These are phyloP conservation scores for Mycocentrospora acerina DNA, from an alignment of 2,329 filamentous ascomycete genomes.

Conservation along the genomic window DNA sequence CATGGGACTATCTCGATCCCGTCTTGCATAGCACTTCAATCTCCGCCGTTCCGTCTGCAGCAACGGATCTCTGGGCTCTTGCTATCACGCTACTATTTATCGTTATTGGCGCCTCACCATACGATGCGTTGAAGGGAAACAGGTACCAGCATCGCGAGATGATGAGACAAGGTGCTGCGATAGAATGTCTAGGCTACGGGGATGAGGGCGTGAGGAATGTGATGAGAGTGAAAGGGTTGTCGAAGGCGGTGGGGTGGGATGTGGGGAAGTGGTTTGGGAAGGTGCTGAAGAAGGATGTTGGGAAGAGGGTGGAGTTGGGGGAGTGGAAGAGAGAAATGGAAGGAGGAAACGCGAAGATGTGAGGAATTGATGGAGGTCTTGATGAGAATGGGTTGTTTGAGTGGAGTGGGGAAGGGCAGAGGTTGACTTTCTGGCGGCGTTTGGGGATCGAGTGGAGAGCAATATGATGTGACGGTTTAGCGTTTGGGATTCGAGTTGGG, in stretches of 20 bases:
- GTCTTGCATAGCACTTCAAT: conserved; percentile 22
- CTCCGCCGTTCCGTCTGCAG: conserved; percentile 32
- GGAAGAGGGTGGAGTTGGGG: conserved; percentile 33
- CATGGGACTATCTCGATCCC: conserved; percentile 51
- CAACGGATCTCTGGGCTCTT: conserved; percentile 48
- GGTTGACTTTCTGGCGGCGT: no score
- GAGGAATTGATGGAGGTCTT: no score
- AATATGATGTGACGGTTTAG: no score
- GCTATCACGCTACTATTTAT: conserved; percentile 48
- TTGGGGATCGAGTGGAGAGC: no score
- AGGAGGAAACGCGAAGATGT: conserved; percentile 1
- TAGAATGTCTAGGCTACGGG: conserved; percentile 42
- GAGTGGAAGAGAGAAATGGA: conserved; percentile 29
- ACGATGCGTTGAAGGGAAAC: conserved; percentile 42
- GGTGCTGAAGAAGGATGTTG: conserved; percentile 35
- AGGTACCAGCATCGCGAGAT: conserved; percentile 47
- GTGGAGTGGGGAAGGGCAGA: no score
- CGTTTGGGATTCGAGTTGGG: not conserved
- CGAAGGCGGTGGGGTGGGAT: conserved; percentile 22
- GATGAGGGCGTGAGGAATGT: conserved; percentile 35
- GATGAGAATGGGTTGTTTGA: no score
- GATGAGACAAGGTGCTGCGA: conserved; percentile 46
- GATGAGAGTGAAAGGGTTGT: conserved; percentile 33
- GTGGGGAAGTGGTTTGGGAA: conserved; percentile 40
- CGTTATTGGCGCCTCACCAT: conserved; percentile 47